A percentile compares a stretch with the other conserved stretches of the same genome.
Conservation (phyloP, 306 rosid genomes). For the Vigna angularis region DNA sequence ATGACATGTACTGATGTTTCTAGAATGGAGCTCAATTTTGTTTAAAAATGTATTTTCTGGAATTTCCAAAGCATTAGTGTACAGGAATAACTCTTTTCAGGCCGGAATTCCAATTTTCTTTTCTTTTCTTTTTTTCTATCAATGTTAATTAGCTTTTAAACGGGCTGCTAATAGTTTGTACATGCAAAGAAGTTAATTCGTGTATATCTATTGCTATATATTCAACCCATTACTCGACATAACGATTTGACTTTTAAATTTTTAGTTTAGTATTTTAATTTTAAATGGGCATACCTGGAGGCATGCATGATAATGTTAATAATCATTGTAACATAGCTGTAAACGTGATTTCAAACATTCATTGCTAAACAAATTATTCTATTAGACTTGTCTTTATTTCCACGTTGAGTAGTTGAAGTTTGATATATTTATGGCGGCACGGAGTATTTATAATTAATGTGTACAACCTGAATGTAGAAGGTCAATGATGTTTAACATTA, state of each 20-base stretch:
- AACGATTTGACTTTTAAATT: not conserved
- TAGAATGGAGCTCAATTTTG: constrained; percentile 36
- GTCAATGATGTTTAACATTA: too few species aligned
- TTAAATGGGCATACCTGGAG: not conserved
- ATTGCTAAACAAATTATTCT: not conserved
- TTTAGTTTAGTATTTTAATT: not conserved
- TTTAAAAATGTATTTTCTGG: not conserved
- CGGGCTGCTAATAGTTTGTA: not conserved
- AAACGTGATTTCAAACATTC: not conserved
- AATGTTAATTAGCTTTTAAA: constrained; percentile 33
- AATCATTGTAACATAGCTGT: not conserved
- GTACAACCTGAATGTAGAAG: not conserved
- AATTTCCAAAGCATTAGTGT: constrained; percentile 38
- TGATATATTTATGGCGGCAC: not conserved
- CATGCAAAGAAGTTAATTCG: not conserved
- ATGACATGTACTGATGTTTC: not conserved
- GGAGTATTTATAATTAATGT: not conserved
- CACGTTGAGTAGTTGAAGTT: not conserved
- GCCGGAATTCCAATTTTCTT: not conserved
- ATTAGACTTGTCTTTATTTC: not conserved
- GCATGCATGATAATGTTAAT: constrained; percentile 5
- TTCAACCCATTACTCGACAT: not conserved
- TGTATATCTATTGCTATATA: not conserved
- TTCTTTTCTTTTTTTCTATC: not conserved
- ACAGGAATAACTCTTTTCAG: constrained; percentile 40